phyloP scores from a whole-genome alignment of 768 basidiomycete genomes.

The Mycena crocata region DNA sequence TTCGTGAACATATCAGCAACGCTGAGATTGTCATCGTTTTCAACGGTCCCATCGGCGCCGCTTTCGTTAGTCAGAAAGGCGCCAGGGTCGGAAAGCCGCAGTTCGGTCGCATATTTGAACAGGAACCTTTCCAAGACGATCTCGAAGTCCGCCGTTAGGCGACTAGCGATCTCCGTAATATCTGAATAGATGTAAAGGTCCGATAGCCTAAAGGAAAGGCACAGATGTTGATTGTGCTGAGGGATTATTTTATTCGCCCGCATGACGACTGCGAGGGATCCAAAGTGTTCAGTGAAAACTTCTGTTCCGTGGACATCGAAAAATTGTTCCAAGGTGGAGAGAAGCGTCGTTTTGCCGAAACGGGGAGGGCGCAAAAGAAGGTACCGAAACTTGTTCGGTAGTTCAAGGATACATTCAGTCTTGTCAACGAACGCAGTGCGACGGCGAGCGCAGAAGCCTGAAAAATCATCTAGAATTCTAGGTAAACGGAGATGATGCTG shows the following conservation, averaged over 20 bases:
- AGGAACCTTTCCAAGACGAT: conserved; percentile 3
- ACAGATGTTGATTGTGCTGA: conserved; percentile 13
- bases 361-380: conserved; percentile 13
- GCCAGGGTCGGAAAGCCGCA: background rate
- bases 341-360: conserved; percentile 16
- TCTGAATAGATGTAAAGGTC: background rate
- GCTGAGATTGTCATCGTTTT: too few relatives aligned
- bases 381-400: background rate
- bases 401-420: background rate
- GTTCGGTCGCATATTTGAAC: conserved; percentile 10
- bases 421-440: conserved; percentile 5
- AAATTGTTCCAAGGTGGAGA: background rate
- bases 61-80: background rate
- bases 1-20: background rate
- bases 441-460: background rate
- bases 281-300: background rate
- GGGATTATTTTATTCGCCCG: background rate
- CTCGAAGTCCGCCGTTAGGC: background rate
- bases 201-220: background rate
- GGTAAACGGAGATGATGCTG: background rate
- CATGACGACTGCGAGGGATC: background rate
- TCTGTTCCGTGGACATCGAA: conserved; percentile 1
- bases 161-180: background rate
- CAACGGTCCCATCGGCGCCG: too few relatives aligned
- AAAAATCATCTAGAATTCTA: background rate